phyloP scores from a whole-genome alignment of 2,329 filamentous ascomycete genomes.

The Zasmidium citrigriseum region DNA sequence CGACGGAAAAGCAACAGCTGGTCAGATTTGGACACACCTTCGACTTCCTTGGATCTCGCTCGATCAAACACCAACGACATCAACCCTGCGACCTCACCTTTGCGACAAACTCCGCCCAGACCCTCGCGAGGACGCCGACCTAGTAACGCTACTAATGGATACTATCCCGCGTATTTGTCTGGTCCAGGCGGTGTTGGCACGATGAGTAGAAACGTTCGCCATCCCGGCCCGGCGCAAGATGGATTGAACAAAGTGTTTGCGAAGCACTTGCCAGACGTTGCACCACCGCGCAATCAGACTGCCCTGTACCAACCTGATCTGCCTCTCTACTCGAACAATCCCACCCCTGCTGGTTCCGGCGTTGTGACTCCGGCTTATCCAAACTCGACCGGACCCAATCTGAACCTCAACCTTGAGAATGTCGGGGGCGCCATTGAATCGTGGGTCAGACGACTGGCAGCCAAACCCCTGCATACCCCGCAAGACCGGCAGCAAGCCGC shows the following conservation, averaged over 20 bases:
- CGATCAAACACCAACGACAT: constrained; percentile 43
- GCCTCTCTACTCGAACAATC: constrained; percentile 50
- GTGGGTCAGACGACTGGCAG: constrained; percentile 83
- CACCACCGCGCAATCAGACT: constrained; percentile 59
- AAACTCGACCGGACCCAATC: constrained; percentile 25
- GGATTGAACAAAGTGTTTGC: constrained; percentile 81
- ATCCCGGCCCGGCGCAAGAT: constrained; percentile 81
- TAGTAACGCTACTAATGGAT: constrained; percentile 41
- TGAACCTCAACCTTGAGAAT: constrained; percentile 65
- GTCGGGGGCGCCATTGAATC: constrained; percentile 85
- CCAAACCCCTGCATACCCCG: constrained; percentile 48
- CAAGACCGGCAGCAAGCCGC: constrained; percentile 12
- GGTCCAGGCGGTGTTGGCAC: constrained; percentile 89
- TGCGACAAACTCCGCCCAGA: constrained; percentile 40
- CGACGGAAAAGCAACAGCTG: constrained; percentile 79
- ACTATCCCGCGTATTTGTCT: constrained; percentile 60
- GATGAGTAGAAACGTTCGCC: constrained; percentile 68
- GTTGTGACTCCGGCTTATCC: constrained; percentile 29
- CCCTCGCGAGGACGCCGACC: constrained; percentile 41
- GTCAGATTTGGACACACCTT: constrained; percentile 64
- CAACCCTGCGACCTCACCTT: constrained; percentile 31
- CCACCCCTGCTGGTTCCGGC: constrained; percentile 28
- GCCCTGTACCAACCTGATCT: constrained; percentile 61
- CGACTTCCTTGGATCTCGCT: constrained; percentile 63
- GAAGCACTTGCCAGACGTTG: constrained; percentile 77